These are phyloP conservation scores for Petunia axillaris DNA, from an alignment of 257 asterid genomes.

Conservation along the genomic window DNA sequence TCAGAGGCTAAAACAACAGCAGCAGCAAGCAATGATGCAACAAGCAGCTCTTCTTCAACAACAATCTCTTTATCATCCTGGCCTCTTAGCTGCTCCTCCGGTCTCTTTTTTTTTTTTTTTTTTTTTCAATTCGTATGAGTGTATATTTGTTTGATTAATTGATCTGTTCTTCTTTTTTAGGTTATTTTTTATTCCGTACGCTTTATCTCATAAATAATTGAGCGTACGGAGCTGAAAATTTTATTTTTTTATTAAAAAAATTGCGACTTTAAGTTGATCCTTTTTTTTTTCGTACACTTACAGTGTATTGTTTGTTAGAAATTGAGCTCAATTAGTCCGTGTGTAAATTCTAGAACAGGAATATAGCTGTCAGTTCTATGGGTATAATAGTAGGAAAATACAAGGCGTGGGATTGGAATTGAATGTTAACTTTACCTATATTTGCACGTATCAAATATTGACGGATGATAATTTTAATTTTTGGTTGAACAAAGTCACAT, in stretches of 20 bases:
- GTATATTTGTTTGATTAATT: background rate
- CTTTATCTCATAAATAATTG: background rate
- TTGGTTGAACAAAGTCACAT: conserved; percentile 11
- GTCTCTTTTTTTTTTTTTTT: background rate
- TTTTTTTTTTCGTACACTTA: background rate
- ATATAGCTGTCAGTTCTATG: background rate
- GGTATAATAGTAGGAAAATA: background rate
- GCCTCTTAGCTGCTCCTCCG: conserved; percentile 31
- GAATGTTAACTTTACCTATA: background rate
- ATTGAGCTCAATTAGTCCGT: background rate
- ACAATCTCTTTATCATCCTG: too few species aligned
- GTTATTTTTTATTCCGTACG: background rate
- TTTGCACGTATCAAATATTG: background rate
- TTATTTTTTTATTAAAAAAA: background rate
- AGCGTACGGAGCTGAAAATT: background rate
- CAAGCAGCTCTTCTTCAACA: too few species aligned
- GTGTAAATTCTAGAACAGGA: background rate
- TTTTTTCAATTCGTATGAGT: background rate
- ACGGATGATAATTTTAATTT: background rate
- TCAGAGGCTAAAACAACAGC: conserved; percentile 75
- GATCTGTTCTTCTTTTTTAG: background rate
- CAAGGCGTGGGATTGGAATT: background rate
- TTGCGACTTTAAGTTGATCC: background rate
- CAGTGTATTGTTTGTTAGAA: background rate
- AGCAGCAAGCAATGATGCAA: too few species aligned